A percentile compares a stretch with the other conserved stretches of the same genome.
Conservation (phyloP, 2,329 filamentous ascomycete species). For the Colletotrichum abscissum region DNA sequence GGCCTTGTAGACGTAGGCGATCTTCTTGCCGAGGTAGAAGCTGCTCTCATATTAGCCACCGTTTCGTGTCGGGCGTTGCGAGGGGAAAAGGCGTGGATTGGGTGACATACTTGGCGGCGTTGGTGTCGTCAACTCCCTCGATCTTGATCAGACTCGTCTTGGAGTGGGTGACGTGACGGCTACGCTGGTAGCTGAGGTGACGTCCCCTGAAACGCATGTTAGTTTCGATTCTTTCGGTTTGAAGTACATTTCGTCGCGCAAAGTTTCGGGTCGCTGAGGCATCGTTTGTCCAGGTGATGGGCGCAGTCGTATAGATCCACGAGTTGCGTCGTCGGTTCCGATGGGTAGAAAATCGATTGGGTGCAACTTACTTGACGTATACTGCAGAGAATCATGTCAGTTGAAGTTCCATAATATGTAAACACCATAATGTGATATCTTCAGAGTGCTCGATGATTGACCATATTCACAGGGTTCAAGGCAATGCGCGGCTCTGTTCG, state of each 20-base stretch:
- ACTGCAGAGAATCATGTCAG: slow-evolving; percentile 64
- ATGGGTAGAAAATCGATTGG: slow-evolving; percentile 28
- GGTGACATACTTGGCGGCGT: slow-evolving; percentile 82
- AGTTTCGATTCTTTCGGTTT: slow-evolving; percentile 15
- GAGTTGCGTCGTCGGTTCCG: slow-evolving; percentile 11
- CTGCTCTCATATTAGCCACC: slow-evolving; percentile 49
- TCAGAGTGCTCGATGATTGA: slow-evolving; percentile 6
- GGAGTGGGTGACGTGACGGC: slow-evolving; percentile 90
- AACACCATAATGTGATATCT: background rate
- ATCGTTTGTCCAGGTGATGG: background rate
- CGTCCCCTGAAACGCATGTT: slow-evolving; percentile 75
- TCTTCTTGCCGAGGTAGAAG: slow-evolving; percentile 99
- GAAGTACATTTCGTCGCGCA: background rate
- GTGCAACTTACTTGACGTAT: slow-evolving; percentile 85
- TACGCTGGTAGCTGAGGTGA: slow-evolving; percentile 97
- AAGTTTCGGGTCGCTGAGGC: slow-evolving; percentile 5
- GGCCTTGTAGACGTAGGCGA: slow-evolving; percentile 98
- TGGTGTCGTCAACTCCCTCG: slow-evolving; percentile 93
- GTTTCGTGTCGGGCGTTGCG: background rate
- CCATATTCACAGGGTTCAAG: background rate
- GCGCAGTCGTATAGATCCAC: slow-evolving; percentile 10
- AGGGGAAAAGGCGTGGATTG: background rate
- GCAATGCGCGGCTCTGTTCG: background rate
- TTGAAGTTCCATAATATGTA: slow-evolving; percentile 34
- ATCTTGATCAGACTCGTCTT: slow-evolving; percentile 97